Base-by-base conservation (phyloP, 306 rosid genomes). In the Parietaria judaica region DNA sequence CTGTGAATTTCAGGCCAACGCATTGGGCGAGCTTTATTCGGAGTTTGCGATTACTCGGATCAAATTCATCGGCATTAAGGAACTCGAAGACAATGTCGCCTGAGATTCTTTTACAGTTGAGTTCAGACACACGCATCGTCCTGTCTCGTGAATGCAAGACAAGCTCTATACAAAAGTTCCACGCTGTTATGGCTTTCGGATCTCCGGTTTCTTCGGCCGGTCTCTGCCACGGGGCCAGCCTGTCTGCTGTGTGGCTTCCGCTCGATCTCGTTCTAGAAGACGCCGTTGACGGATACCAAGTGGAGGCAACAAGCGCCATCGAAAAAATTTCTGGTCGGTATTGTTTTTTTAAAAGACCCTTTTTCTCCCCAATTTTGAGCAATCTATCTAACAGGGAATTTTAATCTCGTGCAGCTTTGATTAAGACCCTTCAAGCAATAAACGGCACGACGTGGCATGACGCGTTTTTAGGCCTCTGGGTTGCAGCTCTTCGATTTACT, bases 221-320 rank as follows among this genome's bases (percentile, higher is more conserved):
- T 60, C 78, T 82, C 54, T 79, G 88, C 70, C 86, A 84, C 37
- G 92, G 96, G 64, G 81, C 84, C 56, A 79, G 81, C 69, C 80
- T 69, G 72, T 84, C 99, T 59, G 94, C 90, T 72, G 75, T 88
- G 74, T 92, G 99, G 96, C 86, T 88, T 86, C 99, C 96, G 48
- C 95, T 92, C 61, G 99, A 92, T 74, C 80, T 92, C 41, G 86
- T 80, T 63, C 65, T 92, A 63, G 99, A 92, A 88, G 99, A 92
- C 76, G 87, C 95, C 68, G 86, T 92, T 96, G 96, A 92, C 72
- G 95, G 94, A 72, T 92, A 88, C 80, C 87, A 86, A 82, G 95
- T 84, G 55, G 87, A 87, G 39, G 81, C 99, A 74, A 84, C 87
- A 23, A 86, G 96, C 79, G 84, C 94, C 61, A 81, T 92, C 61